Evolutionary conservation across 2,329 filamentous ascomycete species (phyloP).

Genomic region (Verticillium dahliae): DNA sequence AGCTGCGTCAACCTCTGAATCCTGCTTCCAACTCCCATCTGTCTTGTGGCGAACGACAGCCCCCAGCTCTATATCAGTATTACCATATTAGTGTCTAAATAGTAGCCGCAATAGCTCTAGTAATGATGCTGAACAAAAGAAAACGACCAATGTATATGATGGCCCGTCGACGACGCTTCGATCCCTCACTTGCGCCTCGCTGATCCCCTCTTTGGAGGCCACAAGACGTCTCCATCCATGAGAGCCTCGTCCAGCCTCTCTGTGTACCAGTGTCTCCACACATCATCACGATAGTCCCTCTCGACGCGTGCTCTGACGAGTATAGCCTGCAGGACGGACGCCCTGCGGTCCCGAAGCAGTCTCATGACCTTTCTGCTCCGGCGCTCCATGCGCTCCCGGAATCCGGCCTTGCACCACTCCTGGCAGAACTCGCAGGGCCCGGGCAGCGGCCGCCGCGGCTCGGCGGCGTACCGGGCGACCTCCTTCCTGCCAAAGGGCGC

Average conservation of each 20-base stretch:
- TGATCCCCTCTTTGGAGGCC: background rate
- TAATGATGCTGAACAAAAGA: no score
- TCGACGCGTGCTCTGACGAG: background rate
- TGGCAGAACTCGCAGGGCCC: background rate
- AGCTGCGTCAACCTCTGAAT: no score
- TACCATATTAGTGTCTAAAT: background rate
- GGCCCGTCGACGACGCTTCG: background rate
- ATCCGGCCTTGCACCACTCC: background rate
- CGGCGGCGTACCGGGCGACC: background rate
- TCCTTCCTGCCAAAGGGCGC: slow-evolving; percentile 5
- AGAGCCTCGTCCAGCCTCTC: background rate
- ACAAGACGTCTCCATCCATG: background rate
- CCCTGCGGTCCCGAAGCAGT: background rate
- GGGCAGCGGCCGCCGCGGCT: background rate
- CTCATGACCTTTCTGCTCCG: background rate
- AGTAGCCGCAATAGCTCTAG: background rate
- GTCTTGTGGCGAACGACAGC: background rate
- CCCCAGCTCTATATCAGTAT: background rate
- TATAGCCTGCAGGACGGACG: background rate
- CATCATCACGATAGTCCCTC: background rate
- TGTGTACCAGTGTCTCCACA: background rate
- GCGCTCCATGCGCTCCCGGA: background rate
- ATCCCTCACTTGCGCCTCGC: background rate
- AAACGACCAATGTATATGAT: background rate
- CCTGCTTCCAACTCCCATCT: background rate